phyloP scores from a whole-genome alignment of 345 rosid genomes.

The Turnera subulata region DNA sequence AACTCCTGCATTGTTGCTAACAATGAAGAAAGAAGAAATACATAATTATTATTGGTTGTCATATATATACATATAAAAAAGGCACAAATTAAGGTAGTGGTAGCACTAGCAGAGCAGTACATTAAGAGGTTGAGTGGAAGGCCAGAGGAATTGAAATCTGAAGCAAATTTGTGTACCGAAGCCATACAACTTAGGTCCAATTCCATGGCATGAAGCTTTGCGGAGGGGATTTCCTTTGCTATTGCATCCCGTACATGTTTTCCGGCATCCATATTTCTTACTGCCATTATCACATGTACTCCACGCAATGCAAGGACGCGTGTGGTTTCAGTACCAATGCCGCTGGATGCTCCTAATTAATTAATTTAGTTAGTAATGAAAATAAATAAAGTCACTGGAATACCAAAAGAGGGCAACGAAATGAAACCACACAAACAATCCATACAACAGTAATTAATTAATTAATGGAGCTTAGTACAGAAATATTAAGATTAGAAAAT shows the following conservation, averaged over 20 bases:
- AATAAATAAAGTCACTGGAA: too few relatives aligned
- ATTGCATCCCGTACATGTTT: conserved; percentile 25
- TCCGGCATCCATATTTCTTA: conserved; percentile 33
- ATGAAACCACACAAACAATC: too few relatives aligned
- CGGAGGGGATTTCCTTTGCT: conserved; percentile 18
- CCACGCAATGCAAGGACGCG: conserved; percentile 42
- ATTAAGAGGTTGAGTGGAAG: conserved; percentile 38
- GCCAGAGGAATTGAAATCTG: conserved; percentile 23
- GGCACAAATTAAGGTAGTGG: too few relatives aligned
- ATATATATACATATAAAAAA: too few relatives aligned
- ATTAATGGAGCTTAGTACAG: too few relatives aligned
- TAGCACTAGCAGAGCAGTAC: conserved; percentile 14
- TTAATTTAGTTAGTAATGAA: too few relatives aligned
- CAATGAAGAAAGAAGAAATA: conserved; percentile 9
- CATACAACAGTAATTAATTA: too few relatives aligned
- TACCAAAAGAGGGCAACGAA: too few relatives aligned
- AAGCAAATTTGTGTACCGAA: conserved; percentile 33
- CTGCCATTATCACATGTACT: conserved; percentile 28
- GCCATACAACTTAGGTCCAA: conserved; percentile 40
- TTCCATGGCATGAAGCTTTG: conserved; percentile 28
- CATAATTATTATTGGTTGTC: too few relatives aligned
- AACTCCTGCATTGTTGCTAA: conserved; percentile 37
- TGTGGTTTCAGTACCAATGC: conserved; percentile 33
- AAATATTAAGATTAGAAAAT: too few relatives aligned
- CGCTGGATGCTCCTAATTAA: conserved; percentile 42